Base-by-base conservation (phyloP, 2,329 filamentous ascomycete genomes). In the Cladophialophora psammophila region DNA sequence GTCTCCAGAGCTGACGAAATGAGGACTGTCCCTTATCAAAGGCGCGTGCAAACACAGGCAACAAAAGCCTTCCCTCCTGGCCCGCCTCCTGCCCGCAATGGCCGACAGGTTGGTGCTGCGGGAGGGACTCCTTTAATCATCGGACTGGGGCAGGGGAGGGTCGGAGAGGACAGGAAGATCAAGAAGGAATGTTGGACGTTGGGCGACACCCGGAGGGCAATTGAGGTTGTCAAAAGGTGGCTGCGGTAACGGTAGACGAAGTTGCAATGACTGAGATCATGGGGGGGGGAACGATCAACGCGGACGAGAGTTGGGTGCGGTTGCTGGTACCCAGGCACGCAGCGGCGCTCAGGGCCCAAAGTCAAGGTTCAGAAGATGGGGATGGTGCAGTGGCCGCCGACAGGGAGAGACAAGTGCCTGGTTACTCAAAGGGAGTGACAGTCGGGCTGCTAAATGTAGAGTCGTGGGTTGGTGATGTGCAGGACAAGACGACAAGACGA, bases 51-150 rank as follows among this genome's bases (percentile, higher is more conserved):
- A 35, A 13, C 26, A 48, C 58, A 68, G 65, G 60, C 61, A 50
- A 50, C 36, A 2, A 26, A 26, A 58, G 60, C 56, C 63, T 63
- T 68, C 59, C 45, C 62, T 70, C 65, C 60, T 61, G 52, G 53
- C 63, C 60, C 36, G 61, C 64, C 66, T 70, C 65, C 65, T 66
- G 65, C 65, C 63, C 65, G 53, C 66, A 65, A 65, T 68, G 56
- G 61, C 65, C 60, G 60, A 64, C 66, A 68, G 68, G 68, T 62
- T 64, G 60, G 59, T 70, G 68, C 63, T 70, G 57, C 57, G 36
- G 63, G 45, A 55, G 42, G 32, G 31, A 59, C 62, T 63, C 65
- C 58, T 70, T 57, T 60, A 60, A 66, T 70, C 68, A 70, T 70
- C 68, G 68, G 68, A 65, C 55, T 61, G 32, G 26, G 26, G 48